Evolutionary conservation across 306 rosid genomes (phyloP).

Genomic region (Parietaria judaica): DNA sequence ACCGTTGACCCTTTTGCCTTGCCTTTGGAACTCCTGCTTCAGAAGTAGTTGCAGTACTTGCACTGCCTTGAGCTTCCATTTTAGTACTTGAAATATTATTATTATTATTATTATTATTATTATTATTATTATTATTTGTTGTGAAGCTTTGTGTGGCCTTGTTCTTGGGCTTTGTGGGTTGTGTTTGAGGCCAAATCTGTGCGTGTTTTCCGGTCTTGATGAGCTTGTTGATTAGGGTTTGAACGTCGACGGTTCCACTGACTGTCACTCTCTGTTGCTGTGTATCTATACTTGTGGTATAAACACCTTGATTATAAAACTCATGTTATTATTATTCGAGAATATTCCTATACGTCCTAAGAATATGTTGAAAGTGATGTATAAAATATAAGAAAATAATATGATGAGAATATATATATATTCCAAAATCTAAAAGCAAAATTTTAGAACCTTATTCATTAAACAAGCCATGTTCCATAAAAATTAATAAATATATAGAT

Average conservation of each 20-base stretch:
- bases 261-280: constrained; percentile 69
- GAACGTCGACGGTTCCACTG: constrained; percentile 50
- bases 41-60: constrained; percentile 26
- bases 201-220: constrained; percentile 60
- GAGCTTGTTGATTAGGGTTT: constrained; percentile 55
- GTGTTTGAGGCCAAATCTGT: constrained; percentile 62
- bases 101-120: neutral
- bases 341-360: too few relatives aligned
- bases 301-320: constrained; percentile 40
- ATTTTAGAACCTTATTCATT: too few relatives aligned
- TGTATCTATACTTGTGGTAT: constrained; percentile 50
- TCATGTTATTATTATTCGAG: neutral
- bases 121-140: neutral
- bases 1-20: constrained; percentile 17
- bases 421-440: too few relatives aligned
- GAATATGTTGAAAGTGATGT: neutral
- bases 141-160: constrained; percentile 20
- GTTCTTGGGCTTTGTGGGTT: constrained; percentile 22
- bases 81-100: constrained; percentile 11
- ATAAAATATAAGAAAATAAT: neutral
- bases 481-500: neutral
- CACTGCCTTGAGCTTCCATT: constrained; percentile 12
- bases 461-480: neutral
- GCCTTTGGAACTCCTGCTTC: constrained; percentile 10
- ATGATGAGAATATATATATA: too few relatives aligned